Conservation (phyloP, 495 filamentous ascomycete species). For the Trichoderma gamsii region DNA sequence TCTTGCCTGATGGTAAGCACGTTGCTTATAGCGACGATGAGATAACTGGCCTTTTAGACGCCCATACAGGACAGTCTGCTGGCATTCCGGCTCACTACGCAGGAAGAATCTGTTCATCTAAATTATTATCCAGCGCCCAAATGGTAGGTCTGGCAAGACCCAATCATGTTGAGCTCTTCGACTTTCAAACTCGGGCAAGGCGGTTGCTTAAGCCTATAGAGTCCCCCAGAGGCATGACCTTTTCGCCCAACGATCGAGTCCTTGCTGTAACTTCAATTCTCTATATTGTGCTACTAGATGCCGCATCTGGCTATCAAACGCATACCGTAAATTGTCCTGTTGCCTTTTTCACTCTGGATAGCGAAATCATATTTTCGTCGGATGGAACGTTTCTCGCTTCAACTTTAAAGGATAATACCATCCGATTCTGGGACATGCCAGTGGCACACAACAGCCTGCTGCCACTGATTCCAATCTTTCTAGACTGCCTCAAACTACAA, state of each 20-base stretch:
- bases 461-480: neutral
- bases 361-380: neutral
- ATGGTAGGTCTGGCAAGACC: neutral
- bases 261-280: neutral
- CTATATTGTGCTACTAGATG: neutral
- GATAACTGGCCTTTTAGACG: neutral
- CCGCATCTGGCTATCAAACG: neutral
- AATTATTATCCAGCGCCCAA: neutral
- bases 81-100: neutral
- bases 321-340: neutral
- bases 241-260: neutral
- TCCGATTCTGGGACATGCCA: neutral
- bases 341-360: neutral
- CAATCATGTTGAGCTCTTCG: neutral
- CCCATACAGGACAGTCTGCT: neutral
- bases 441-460: neutral
- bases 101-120: neutral
- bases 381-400: neutral
- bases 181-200: neutral
- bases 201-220: neutral
- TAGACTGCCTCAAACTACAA: neutral
- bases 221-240: neutral
- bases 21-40: neutral
- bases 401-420: neutral
- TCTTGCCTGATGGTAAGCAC: neutral